These are phyloP conservation scores for Starmera quercuum DNA, from an alignment of 805 yeast species.

Conservation along the genomic window DNA sequence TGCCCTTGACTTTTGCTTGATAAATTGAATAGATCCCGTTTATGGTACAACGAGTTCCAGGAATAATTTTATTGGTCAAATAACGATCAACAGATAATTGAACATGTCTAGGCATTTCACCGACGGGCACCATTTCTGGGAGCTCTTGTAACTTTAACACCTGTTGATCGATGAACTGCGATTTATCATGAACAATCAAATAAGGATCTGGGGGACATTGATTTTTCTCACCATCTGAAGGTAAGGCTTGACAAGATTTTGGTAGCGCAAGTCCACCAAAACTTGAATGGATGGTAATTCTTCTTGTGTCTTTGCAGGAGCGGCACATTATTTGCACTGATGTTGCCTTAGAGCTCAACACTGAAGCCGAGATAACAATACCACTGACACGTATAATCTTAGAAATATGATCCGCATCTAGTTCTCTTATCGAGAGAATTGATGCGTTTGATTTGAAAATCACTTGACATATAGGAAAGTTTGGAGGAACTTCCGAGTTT, in stretches of 20 bases:
- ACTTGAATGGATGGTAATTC: conserved; percentile 53
- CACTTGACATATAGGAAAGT: conserved; percentile 79
- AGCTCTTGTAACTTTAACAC: conserved; percentile 88
- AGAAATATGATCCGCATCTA: conserved; percentile 82
- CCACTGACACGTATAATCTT: conserved; percentile 90
- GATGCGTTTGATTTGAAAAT: conserved; percentile 67
- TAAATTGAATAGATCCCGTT: conserved; percentile 91
- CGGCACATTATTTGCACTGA: conserved; percentile 79
- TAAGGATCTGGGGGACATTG: conserved; percentile 91
- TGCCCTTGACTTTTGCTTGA: conserved; percentile 56
- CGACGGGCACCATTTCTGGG: conserved; percentile 99
- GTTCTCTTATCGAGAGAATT: conserved; percentile 65
- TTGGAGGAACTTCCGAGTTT: conserved; percentile 37
- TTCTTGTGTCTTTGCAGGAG: conserved; percentile 74
- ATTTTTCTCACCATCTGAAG: conserved; percentile 42
- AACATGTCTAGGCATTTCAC: conserved; percentile 96
- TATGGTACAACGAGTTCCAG: conserved; percentile 90
- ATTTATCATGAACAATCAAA: conserved; percentile 86
- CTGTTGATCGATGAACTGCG: conserved; percentile 93
- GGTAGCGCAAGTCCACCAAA: conserved; percentile 70
- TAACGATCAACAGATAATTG: conserved; percentile 82
- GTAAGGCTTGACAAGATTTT: conserved; percentile 50
- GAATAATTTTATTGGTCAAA: conserved; percentile 83
- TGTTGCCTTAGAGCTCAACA: conserved; percentile 82
- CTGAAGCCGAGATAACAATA: conserved; percentile 85